Base-by-base conservation (phyloP, 179 eudicot genomes). In the Camellia oleifera region DNA sequence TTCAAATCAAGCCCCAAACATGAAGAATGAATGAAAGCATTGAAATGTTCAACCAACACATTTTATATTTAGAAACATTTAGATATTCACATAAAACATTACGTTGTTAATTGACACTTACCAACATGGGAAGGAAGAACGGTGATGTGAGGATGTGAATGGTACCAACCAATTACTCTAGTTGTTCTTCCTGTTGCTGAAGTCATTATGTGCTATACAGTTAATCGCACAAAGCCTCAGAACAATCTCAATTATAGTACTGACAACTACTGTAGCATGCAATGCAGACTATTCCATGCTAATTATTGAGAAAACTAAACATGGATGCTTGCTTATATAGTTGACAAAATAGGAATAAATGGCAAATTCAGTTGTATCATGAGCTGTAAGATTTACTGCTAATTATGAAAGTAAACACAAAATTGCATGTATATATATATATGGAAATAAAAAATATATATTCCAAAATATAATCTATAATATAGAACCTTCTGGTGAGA, bases 71-170 rank as follows among this genome's bases (percentile, higher is more conserved):
- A n/a, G 7, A 63, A 72, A 48, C 42, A 54, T 15, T 42, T 74
- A 54, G 20, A 54, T 23, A 13, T 26, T 26, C 11, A 65, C 1
- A 48, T 0, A 67, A 32, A 32, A 32, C 54, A 67, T 17, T 50
- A 23, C 26, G 17, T 48, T 44, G 63, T 42, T 62, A 57, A 62
- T 64, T 58, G 58, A 66, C 63, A 82, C 98, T 88, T 83, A 92
- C 99, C 99, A n/a, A 96, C 99, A 89, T 96, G 99, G 44, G 99
- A 96, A 57, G 99, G 99, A 77, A 96, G 96, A 57, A 96, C 99
- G 11, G 99, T 96, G 64, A 96, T 96, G 79, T 96, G 98, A 78
- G 99, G 98, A 88, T 96, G 99, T 74, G 99, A 96, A 81, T 96
- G 99, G 83, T 96, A 96, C 99, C 99, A 96, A 61, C 99, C 99